A percentile compares a stretch with the other conserved stretches of the same genome.
These are phyloP conservation scores for Candolleomyces efflorescens DNA, from an alignment of 768 basidiomycete genomes.

Conservation along the genomic window DNA sequence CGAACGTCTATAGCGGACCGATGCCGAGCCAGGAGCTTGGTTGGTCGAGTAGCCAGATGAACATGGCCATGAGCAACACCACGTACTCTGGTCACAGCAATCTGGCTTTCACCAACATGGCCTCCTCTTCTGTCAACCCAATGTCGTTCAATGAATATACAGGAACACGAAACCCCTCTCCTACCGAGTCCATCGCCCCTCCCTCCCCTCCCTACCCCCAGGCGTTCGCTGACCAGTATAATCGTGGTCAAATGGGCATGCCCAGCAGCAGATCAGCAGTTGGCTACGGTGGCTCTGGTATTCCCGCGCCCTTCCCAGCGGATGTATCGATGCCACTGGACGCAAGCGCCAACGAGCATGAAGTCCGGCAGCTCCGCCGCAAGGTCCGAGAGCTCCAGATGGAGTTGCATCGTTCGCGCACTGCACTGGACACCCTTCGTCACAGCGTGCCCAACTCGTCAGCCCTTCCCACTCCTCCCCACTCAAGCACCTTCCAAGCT, in stretches of 20 bases:
- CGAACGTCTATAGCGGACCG: conserved; percentile 5
- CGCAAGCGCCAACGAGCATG: conserved; percentile 18
- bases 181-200: background rate
- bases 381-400: conserved; percentile 62
- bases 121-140: conserved; percentile 3
- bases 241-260: background rate
- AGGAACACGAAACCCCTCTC: background rate
- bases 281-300: background rate
- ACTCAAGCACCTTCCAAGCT: conserved; percentile 47
- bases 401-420: conserved; percentile 46
- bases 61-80: conserved; percentile 22
- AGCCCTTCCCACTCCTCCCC: conserved; percentile 29
- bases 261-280: background rate
- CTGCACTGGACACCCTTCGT: conserved; percentile 24
- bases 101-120: conserved; percentile 2
- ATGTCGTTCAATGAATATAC: conserved; percentile 1
- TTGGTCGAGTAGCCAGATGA: conserved; percentile 13
- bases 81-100: conserved; percentile 21
- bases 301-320: background rate
- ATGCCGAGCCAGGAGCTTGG: conserved; percentile 3
- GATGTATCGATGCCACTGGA: conserved; percentile 10
- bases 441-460: conserved; percentile 9
- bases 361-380: conserved; percentile 52
- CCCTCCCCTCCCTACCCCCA: conserved; percentile 7
- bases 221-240: background rate